Evolutionary conservation across 1,284 basidiomycete genomes (phyloP).

Genomic region (Fistulinella cinereoalba): DNA sequence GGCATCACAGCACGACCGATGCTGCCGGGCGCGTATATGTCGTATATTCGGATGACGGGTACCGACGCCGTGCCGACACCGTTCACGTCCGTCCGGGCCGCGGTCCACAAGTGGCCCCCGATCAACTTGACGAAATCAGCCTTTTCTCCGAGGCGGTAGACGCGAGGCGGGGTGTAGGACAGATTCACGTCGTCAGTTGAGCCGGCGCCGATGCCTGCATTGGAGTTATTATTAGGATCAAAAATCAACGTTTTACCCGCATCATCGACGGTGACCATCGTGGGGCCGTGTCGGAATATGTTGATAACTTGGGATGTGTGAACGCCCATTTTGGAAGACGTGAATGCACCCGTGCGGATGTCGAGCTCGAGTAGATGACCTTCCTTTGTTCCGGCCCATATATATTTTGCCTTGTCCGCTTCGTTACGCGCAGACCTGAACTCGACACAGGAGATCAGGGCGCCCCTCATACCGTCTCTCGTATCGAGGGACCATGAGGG

Average conservation of each 20-base stretch:
- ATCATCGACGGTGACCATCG: constrained; percentile 82
- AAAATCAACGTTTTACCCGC: constrained; percentile 79
- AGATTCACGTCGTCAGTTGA: constrained; percentile 42
- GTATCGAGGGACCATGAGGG: no score
- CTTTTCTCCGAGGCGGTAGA: constrained; percentile 76
- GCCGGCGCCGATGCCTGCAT: constrained; percentile 27
- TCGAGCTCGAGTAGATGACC: constrained; percentile 85
- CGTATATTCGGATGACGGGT: no score
- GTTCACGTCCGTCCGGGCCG: constrained; percentile 50
- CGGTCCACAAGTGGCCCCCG: constrained; percentile 79
- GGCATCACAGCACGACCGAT: no score
- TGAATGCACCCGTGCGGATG: no score
- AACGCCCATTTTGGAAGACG: constrained; percentile 54
- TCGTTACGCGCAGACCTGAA: constrained; percentile 54
- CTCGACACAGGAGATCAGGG: constrained; percentile 72
- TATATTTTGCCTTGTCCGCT: constrained; percentile 42
- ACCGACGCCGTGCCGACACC: constrained; percentile 41
- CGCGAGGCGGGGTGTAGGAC: constrained; percentile 50
- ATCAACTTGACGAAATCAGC: constrained; percentile 76
- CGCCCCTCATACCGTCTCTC: constrained; percentile 63
- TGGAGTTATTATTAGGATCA: constrained; percentile 38
- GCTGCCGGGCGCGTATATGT: no score
- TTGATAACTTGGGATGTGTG: constrained; percentile 68
- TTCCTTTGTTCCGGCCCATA: constrained; percentile 90
- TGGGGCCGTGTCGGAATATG: constrained; percentile 66